Conservation (phyloP, 768 basidiomycete species). For the Amanita pallidorosea region DNA sequence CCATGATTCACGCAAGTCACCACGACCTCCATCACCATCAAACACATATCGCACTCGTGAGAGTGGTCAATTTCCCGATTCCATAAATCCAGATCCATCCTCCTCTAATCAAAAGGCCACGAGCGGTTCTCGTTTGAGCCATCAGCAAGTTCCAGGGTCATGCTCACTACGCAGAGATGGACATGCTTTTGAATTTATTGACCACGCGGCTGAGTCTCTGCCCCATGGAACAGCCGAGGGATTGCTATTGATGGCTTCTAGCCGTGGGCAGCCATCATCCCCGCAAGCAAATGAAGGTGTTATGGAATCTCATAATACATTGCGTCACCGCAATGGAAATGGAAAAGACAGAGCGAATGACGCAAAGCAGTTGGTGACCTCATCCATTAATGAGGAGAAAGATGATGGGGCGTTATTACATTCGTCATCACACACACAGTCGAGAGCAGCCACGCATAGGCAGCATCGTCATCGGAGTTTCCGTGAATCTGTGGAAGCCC, state of each 20-base stretch:
- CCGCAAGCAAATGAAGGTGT: neutral
- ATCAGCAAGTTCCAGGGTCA: neutral
- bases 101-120: too few relatives aligned
- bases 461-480: conserved; percentile 29
- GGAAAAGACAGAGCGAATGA: conserved; percentile 1
- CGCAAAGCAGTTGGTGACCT: neutral
- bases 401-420: neutral
- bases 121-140: neutral
- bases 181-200: neutral
- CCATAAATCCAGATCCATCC: too few relatives aligned
- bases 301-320: neutral
- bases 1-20: neutral
- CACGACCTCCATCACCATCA: conserved; percentile 16
- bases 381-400: neutral
- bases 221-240: neutral
- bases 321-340: conserved; percentile 1
- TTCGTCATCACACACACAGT: neutral
- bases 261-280: neutral
- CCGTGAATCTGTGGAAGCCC: conserved; percentile 35
- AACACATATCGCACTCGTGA: conserved; percentile 25
- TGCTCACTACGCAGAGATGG: neutral
- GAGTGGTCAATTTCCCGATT: neutral
- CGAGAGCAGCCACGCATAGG: conserved; percentile 8
- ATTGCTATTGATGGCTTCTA: neutral
- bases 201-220: neutral